Conservation (phyloP, 1,139 yeast genomes). For the Pichia sp. region DNA sequence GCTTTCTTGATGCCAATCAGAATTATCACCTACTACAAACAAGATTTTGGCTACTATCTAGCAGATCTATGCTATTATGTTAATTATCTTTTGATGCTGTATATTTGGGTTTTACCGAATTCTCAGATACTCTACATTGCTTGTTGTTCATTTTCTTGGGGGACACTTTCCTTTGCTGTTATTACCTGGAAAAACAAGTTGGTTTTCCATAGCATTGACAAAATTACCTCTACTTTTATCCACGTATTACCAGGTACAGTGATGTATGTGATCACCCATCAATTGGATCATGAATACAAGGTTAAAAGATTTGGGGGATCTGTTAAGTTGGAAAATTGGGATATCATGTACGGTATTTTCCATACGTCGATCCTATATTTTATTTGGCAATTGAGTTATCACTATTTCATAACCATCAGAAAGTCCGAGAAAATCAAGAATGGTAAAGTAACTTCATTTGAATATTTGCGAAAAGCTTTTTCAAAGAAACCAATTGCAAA, state of each 20-base stretch:
- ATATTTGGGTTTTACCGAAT: constrained; percentile 75
- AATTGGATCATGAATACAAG: constrained; percentile 50
- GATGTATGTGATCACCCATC: constrained; percentile 82
- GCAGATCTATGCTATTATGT: constrained; percentile 95
- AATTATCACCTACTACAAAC: constrained; percentile 72
- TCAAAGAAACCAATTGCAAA: constrained; percentile 59
- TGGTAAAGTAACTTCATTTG: constrained; percentile 85
- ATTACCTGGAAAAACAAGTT: constrained; percentile 93
- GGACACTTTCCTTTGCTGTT: constrained; percentile 89
- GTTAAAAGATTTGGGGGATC: constrained; percentile 72
- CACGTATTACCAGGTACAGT: constrained; percentile 89
- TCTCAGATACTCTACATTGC: constrained; percentile 67
- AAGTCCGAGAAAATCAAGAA: constrained; percentile 73
- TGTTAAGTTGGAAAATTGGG: constrained; percentile 56
- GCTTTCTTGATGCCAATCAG: constrained; percentile 73
- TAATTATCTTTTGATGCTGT: constrained; percentile 58
- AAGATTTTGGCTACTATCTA: constrained; percentile 73
- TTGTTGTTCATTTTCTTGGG: constrained; percentile 81
- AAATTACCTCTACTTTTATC: constrained; percentile 87
- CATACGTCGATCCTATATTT: constrained; percentile 82
- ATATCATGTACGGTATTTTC: constrained; percentile 59
- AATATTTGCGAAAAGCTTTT: constrained; percentile 68
- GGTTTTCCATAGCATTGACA: constrained; percentile 85
- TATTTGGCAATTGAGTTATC: constrained; percentile 87
- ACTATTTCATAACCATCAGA: constrained; percentile 81